Percentiles rank a stretch among this genome's conserved stretches.
Conservation (phyloP, 1,284 basidiomycete species). For the Earliella scabrosa region DNA sequence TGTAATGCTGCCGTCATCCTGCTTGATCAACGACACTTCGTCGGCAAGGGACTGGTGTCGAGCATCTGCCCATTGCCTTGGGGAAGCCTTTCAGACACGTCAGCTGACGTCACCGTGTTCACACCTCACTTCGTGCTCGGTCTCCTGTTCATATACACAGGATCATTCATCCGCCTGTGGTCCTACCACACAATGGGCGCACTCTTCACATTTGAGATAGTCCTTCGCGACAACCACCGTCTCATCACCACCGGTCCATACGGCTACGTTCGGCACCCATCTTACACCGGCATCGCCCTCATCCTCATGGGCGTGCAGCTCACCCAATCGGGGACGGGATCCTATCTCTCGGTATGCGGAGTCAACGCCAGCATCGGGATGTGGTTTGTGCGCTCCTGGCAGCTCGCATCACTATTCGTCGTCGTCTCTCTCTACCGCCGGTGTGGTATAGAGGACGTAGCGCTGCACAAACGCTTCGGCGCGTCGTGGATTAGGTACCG, state of each 20-base stretch:
- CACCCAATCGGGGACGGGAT: slow-evolving; percentile 26
- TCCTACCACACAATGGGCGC: slow-evolving; percentile 29
- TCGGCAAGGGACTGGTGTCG: too few relatives aligned
- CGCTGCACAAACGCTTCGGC: slow-evolving; percentile 13
- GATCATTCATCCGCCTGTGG: slow-evolving; percentile 28
- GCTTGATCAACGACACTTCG: too few relatives aligned
- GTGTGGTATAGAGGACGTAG: slow-evolving; percentile 8
- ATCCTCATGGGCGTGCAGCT: slow-evolving; percentile 26
- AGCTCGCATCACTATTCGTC: neutral
- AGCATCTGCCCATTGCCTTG: too few relatives aligned
- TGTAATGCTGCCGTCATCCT: neutral
- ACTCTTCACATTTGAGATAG: slow-evolving; percentile 34
- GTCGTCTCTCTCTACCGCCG: neutral
- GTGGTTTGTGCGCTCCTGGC: neutral
- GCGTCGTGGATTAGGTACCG: slow-evolving; percentile 8
- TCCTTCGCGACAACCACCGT: slow-evolving; percentile 25
- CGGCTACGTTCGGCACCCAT: slow-evolving; percentile 30
- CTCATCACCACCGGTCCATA: slow-evolving; percentile 32
- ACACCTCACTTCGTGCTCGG: too few relatives aligned
- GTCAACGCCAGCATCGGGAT: neutral
- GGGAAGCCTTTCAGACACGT: too few relatives aligned
- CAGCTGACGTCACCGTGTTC: too few relatives aligned
- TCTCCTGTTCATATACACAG: too few relatives aligned
- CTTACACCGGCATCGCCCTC: slow-evolving; percentile 22
- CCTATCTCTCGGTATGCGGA: slow-evolving; percentile 12